Evolutionary conservation across 148 eudicot species (phyloP).

Genomic region (Heliosperma pusillum): DNA sequence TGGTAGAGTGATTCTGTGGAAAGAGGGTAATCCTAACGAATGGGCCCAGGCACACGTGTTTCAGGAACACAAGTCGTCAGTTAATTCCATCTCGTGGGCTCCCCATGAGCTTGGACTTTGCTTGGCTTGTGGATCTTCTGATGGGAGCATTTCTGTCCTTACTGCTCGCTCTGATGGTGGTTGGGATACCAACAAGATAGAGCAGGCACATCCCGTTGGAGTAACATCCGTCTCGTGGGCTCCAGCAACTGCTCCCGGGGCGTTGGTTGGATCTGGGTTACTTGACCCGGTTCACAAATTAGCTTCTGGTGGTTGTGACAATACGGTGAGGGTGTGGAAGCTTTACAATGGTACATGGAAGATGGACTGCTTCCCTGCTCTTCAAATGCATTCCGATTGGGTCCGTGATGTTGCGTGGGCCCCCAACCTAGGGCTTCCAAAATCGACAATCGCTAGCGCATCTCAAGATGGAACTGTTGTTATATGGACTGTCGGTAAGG

Average conservation of each 20-base stretch:
- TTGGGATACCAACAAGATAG: conserved; percentile 79
- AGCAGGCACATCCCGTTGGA: conserved; percentile 93
- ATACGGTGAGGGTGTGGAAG: conserved; percentile 85
- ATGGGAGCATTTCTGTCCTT: conserved; percentile 73
- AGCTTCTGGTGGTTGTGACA: conserved; percentile 89
- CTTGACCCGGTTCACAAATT: conserved; percentile 70
- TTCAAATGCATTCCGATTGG: conserved; percentile 77
- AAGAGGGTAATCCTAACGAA: conserved; percentile 79
- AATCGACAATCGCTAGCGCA: conserved; percentile 87
- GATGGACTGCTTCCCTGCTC: conserved; percentile 90
- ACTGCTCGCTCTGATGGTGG: conserved; percentile 74
- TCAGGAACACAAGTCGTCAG: conserved; percentile 77
- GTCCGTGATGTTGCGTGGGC: conserved; percentile 97
- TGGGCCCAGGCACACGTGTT: conserved; percentile 80
- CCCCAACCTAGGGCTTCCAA: conserved; percentile 86
- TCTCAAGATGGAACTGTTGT: conserved; percentile 91
- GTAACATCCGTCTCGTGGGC: conserved; percentile 97
- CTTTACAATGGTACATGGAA: conserved; percentile 68
- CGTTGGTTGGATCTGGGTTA: conserved; percentile 61
- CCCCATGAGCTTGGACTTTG: conserved; percentile 88
- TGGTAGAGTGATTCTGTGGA: conserved; percentile 87
- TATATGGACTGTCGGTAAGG: conserved; percentile 78
- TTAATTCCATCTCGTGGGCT: conserved; percentile 87
- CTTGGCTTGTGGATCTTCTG: conserved; percentile 90
- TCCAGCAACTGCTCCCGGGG: conserved; percentile 78